Conservation (phyloP, 2,329 filamentous ascomycete genomes). For the Apiospora pterosperma region DNA sequence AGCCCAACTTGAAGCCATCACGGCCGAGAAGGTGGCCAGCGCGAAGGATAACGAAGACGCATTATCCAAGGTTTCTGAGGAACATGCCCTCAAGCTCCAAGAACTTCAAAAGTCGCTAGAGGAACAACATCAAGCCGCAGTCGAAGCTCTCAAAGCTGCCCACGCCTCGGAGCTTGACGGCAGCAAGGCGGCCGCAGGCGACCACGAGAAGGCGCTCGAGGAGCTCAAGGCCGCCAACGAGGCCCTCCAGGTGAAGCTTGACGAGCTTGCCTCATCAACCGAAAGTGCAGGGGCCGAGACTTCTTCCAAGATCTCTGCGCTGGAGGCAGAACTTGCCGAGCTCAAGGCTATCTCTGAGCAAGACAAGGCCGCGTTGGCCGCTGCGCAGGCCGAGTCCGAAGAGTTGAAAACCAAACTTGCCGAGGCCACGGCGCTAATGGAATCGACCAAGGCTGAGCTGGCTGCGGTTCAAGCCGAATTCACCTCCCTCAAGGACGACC, state of each 20-base stretch:
- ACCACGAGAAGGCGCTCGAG: conserved; percentile 45
- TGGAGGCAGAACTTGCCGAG: conserved; percentile 51
- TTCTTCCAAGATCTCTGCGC: conserved; percentile 40
- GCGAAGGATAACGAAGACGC: conserved; percentile 34
- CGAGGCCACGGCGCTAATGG: conserved; percentile 22
- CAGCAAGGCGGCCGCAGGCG: conserved; percentile 39
- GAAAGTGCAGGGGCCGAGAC: conserved; percentile 43
- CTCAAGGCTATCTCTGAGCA: conserved; percentile 47
- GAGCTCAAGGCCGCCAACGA: conserved; percentile 52
- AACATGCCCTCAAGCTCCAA: conserved; percentile 48
- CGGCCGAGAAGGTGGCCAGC: conserved; percentile 37
- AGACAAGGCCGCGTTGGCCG: conserved; percentile 44
- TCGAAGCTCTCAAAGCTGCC: conserved; percentile 50
- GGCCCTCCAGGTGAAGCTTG: conserved; percentile 51
- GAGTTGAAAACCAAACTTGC: conserved; percentile 34
- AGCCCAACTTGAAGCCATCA: conserved; percentile 45
- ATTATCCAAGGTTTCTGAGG: conserved; percentile 37
- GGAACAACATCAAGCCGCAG: conserved; percentile 46
- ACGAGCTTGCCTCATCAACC: conserved; percentile 47
- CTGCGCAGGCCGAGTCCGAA: conserved; percentile 37
- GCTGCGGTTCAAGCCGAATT: conserved; percentile 39
- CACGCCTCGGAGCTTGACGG: conserved; percentile 49
- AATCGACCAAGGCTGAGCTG: conserved; percentile 39
- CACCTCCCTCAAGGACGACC: conserved; percentile 36
- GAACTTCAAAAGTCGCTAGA: conserved; percentile 46